Conservation (phyloP, 2,329 filamentous ascomycete species). For the Emergomyces orientalis region DNA sequence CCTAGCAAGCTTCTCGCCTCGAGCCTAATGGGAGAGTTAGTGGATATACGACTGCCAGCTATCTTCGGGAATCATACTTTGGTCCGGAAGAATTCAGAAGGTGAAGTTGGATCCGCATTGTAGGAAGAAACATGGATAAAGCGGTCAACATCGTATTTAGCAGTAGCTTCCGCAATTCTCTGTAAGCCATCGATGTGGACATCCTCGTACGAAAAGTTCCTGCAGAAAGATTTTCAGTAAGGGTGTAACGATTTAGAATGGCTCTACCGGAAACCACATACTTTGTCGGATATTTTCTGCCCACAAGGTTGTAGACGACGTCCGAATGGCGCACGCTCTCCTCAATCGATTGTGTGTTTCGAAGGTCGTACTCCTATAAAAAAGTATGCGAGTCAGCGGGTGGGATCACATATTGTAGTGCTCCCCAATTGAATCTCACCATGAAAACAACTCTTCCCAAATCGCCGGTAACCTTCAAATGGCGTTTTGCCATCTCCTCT, state of each 20-base stretch:
- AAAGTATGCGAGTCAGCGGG: conserved; percentile 15
- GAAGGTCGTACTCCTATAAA: conserved; percentile 77
- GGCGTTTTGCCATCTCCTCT: conserved; percentile 96
- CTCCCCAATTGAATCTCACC: conserved; percentile 38
- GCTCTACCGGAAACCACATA: conserved; percentile 36
- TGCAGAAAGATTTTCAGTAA: conserved; percentile 27
- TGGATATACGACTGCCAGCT: background rate
- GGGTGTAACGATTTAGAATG: background rate
- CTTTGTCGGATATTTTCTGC: conserved; percentile 94
- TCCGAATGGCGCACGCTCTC: conserved; percentile 95
- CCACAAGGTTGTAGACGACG: conserved; percentile 92
- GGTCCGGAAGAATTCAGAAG: conserved; percentile 81
- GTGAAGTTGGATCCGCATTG: conserved; percentile 71
- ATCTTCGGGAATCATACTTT: conserved; percentile 51
- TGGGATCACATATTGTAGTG: background rate
- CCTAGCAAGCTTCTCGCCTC: conserved; percentile 72
- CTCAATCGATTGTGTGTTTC: conserved; percentile 90
- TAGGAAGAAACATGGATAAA: conserved; percentile 96
- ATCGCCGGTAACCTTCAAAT: conserved; percentile 93
- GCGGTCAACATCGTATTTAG: conserved; percentile 95
- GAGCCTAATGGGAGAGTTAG: conserved; percentile 43
- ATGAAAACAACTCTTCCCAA: conserved; percentile 82
- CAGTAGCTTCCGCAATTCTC: conserved; percentile 85
- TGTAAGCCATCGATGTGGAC: conserved; percentile 88
- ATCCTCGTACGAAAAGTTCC: conserved; percentile 88